Evolutionary conservation across 108 stramenopile species (phyloP).

Genomic region (Chaetoceros tenuissimus): DNA sequence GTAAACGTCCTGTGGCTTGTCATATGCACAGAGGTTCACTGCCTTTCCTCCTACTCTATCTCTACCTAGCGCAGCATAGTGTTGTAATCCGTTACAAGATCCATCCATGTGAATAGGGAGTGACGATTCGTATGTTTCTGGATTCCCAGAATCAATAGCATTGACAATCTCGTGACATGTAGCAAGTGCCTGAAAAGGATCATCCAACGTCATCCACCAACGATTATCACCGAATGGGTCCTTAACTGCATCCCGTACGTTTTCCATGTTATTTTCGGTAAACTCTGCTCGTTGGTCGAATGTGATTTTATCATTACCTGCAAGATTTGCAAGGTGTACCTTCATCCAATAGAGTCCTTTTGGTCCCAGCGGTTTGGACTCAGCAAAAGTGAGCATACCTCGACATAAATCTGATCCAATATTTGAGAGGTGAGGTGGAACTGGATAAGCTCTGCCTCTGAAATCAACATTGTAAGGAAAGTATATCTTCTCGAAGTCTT

Average conservation of each 20-base stretch:
- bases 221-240: slow-evolving; percentile 77
- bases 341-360: slow-evolving; percentile 93
- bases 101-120: slow-evolving; percentile 98
- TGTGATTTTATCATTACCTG: slow-evolving; percentile 84
- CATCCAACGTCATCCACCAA: slow-evolving; percentile 96
- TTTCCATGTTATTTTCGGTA: slow-evolving; percentile 82
- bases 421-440: slow-evolving; percentile 97
- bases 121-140: slow-evolving; percentile 71
- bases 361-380: slow-evolving; percentile 83
- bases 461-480: slow-evolving; percentile 99
- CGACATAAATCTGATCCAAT: slow-evolving; percentile 95
- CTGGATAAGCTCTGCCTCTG: slow-evolving; percentile 95
- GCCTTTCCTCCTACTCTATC: slow-evolving; percentile 92
- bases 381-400: slow-evolving; percentile 87
- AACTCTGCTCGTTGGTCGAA: slow-evolving; percentile 92
- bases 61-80: slow-evolving; percentile 98
- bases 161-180: slow-evolving; percentile 87
- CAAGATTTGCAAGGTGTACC: slow-evolving; percentile 96
- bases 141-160: slow-evolving; percentile 90
- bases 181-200: slow-evolving; percentile 98
- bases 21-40: slow-evolving; percentile 89
- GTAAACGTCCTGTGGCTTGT: slow-evolving; percentile 96
- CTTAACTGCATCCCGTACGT: slow-evolving; percentile 65
- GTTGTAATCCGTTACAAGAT: slow-evolving; percentile 99
- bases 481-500: slow-evolving; percentile 83